Conservation (phyloP, 2,329 filamentous ascomycete species). For the Chrysoporthe austroafricana region DNA sequence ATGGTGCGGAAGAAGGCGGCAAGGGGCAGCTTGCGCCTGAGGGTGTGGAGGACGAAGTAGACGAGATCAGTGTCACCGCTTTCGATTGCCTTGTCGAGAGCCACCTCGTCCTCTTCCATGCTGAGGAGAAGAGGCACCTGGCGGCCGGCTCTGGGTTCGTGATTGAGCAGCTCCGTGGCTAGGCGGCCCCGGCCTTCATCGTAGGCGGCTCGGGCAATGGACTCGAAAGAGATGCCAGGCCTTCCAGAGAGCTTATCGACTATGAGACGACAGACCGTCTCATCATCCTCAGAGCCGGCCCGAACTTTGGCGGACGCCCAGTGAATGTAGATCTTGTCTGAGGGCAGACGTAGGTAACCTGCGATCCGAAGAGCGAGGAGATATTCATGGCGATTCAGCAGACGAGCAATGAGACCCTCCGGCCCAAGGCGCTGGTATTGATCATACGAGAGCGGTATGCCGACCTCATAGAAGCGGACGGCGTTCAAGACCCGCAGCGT, state of each 20-base stretch:
- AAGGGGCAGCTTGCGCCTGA: conserved; percentile 88
- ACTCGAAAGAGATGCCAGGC: conserved; percentile 91
- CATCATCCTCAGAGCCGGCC: conserved; percentile 81
- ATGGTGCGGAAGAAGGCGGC: conserved; percentile 92
- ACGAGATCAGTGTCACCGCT: conserved; percentile 93
- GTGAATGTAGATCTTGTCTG: conserved; percentile 90
- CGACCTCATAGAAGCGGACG: conserved; percentile 87
- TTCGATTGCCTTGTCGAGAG: conserved; percentile 94
- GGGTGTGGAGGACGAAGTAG: conserved; percentile 82
- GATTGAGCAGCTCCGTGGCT: conserved; percentile 87
- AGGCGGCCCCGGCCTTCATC: conserved; percentile 90
- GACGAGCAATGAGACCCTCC: conserved; percentile 80
- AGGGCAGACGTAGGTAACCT: conserved; percentile 81
- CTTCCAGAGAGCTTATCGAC: conserved; percentile 87
- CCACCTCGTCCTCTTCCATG: conserved; percentile 95
- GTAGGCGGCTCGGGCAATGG: conserved; percentile 89
- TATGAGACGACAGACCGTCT: conserved; percentile 82
- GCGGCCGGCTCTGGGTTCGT: conserved; percentile 92
- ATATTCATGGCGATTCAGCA: conserved; percentile 90
- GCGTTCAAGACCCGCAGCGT: conserved; percentile 91
- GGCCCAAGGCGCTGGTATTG: conserved; percentile 91
- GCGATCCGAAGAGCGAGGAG: conserved; percentile 87
- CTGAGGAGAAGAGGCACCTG: conserved; percentile 91
- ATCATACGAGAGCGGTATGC: conserved; percentile 87
- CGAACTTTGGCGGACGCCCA: conserved; percentile 97